phyloP scores from a whole-genome alignment of 257 asterid species.

The Echites panduratus region DNA sequence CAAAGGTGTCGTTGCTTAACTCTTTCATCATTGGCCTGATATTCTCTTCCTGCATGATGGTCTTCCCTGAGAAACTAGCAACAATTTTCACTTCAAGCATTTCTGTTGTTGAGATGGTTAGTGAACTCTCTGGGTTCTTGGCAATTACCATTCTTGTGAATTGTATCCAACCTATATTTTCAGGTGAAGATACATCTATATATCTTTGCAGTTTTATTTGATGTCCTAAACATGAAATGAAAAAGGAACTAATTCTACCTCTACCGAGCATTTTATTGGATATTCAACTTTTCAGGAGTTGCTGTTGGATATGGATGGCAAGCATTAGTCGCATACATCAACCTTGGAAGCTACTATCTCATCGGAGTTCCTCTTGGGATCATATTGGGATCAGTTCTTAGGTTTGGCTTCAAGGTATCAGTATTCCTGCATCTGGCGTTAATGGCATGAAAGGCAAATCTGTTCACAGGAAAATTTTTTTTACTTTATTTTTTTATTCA shows the following conservation, averaged over 20 bases:
- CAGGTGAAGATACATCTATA: constrained; percentile 29
- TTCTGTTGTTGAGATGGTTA: constrained; percentile 45
- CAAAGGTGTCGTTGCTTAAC: constrained; percentile 39
- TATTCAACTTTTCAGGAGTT: constrained; percentile 35
- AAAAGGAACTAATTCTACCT: background rate
- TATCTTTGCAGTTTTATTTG: background rate
- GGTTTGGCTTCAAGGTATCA: constrained; percentile 43
- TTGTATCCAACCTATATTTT: constrained; percentile 55
- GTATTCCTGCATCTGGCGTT: background rate
- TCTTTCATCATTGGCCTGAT: constrained; percentile 34
- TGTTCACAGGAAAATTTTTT: too few relatives aligned
- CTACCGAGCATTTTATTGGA: background rate
- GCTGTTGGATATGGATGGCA: constrained; percentile 70
- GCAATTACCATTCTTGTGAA: constrained; percentile 41
- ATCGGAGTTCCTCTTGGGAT: constrained; percentile 53
- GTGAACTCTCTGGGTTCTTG: constrained; percentile 39
- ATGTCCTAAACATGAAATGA: too few relatives aligned
- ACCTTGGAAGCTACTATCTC: constrained; percentile 46
- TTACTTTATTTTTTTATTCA: background rate
- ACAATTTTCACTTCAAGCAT: constrained; percentile 47
- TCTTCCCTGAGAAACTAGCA: constrained; percentile 44
- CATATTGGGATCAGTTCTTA: constrained; percentile 37
- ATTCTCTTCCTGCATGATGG: constrained; percentile 29
- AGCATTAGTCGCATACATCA: constrained; percentile 42
- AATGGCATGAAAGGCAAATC: too few relatives aligned